Conservation (phyloP, 2,329 filamentous ascomycete species). For the Bipolaris zeicola region DNA sequence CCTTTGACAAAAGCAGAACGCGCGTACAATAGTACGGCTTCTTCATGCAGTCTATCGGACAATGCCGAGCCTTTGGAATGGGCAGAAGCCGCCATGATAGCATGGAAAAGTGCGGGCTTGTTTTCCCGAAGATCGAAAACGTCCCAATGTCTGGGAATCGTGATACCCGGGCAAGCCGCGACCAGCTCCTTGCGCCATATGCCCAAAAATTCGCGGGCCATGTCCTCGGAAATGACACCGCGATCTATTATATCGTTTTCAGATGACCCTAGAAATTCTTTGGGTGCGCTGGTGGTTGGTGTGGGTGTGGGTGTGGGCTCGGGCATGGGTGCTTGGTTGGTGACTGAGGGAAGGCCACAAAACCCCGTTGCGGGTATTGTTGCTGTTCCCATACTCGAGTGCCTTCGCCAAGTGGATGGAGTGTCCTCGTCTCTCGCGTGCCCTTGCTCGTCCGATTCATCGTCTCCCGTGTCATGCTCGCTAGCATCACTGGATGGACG, state of each 20-base stretch:
- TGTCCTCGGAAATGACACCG: conserved; percentile 36
- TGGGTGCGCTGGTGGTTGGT: conserved; percentile 15
- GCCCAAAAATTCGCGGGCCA: conserved; percentile 37
- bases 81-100: conserved; percentile 46
- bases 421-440: conserved; percentile 20
- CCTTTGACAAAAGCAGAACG: conserved; percentile 44
- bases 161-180: conserved; percentile 37
- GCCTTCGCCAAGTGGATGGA: conserved; percentile 20
- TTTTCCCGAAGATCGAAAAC: conserved; percentile 34
- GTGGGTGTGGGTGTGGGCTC: neutral
- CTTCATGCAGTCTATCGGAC: conserved; percentile 42
- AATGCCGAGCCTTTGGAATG: conserved; percentile 39
- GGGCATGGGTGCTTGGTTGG: conserved; percentile 9
- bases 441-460: conserved; percentile 29
- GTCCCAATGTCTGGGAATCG: conserved; percentile 40
- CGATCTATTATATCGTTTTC: conserved; percentile 45
- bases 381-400: conserved; percentile 17
- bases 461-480: conserved; percentile 38
- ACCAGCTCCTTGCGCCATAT: conserved; percentile 41
- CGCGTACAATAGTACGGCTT: conserved; percentile 42
- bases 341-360: conserved; percentile 9
- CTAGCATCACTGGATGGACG: conserved; percentile 32
- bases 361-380: conserved; percentile 12
- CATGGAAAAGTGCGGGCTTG: conserved; percentile 45
- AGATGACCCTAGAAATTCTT: conserved; percentile 29